Evolutionary conservation across 208 protist species (phyloP).

Genomic region (Acanthamoeba healyi): DNA sequence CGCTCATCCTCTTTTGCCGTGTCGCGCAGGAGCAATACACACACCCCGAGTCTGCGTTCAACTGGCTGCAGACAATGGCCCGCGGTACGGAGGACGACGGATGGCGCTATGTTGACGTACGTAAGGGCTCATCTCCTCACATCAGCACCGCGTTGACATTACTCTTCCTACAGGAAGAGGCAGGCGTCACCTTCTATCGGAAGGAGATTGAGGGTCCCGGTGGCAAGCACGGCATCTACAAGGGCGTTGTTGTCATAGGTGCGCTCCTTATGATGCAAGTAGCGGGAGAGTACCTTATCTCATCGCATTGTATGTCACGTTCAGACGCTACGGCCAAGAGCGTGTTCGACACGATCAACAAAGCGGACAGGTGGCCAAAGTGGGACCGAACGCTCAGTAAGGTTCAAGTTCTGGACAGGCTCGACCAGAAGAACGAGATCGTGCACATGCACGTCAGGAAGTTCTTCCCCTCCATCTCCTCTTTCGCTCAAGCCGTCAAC

Average conservation of each 20-base stretch:
- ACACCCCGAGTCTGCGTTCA: slow-evolving; percentile 15
- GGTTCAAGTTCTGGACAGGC: slow-evolving; percentile 5
- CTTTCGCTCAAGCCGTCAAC: slow-evolving; percentile 39
- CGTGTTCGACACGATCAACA: slow-evolving; percentile 15
- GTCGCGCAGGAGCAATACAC: slow-evolving; percentile 44
- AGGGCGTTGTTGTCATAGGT: slow-evolving; percentile 31
- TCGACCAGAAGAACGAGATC: slow-evolving; percentile 53
- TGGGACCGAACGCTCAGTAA: slow-evolving; percentile 58
- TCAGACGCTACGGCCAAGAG: slow-evolving; percentile 46
- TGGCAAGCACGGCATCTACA: slow-evolving; percentile 42
- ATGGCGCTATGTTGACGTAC: slow-evolving; percentile 54
- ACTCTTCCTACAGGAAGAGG: slow-evolving; percentile 27
- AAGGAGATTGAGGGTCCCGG: slow-evolving; percentile 38
- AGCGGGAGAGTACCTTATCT: too few species aligned
- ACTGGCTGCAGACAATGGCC: slow-evolving; percentile 14
- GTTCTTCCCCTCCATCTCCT: slow-evolving; percentile 65
- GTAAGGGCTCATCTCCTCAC: not conserved
- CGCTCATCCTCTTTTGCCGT: not conserved
- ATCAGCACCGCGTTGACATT: not conserved
- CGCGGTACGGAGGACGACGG: slow-evolving; percentile 16
- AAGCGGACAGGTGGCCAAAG: slow-evolving; percentile 51
- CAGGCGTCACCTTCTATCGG: slow-evolving; percentile 1
- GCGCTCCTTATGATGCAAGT: too few species aligned
- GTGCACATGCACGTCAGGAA: slow-evolving; percentile 36
- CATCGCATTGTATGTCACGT: not conserved